Conservation (phyloP, 2,329 filamentous ascomycete genomes). For the Cladobotryum mycophilum region DNA sequence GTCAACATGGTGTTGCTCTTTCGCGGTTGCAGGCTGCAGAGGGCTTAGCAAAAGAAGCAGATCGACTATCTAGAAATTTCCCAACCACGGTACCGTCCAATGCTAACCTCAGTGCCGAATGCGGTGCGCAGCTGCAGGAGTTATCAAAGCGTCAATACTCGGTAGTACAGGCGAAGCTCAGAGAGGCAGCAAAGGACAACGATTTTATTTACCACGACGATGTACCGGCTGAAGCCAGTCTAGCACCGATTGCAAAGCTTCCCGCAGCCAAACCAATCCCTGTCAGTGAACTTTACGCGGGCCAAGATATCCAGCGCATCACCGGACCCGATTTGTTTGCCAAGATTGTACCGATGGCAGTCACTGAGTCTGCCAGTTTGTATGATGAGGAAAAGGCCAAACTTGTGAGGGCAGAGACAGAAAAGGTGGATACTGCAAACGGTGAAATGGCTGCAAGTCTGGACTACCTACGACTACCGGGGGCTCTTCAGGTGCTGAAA, state of each 20-base stretch:
- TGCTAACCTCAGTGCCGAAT: slow-evolving; percentile 79
- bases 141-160: slow-evolving; percentile 76
- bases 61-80: slow-evolving; percentile 69
- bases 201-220: slow-evolving; percentile 97
- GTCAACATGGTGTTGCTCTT: slow-evolving; percentile 79
- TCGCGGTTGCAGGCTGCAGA: slow-evolving; percentile 79
- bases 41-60: slow-evolving; percentile 69
- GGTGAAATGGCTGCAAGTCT: slow-evolving; percentile 93
- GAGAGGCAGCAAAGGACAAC: slow-evolving; percentile 79
- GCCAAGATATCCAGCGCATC: slow-evolving; percentile 93
- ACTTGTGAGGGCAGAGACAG: slow-evolving; percentile 84
- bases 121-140: slow-evolving; percentile 66
- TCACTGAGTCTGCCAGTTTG: slow-evolving; percentile 92
- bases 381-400: slow-evolving; percentile 99
- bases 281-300: slow-evolving; percentile 91
- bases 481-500: slow-evolving; percentile 84
- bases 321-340: slow-evolving; percentile 96
- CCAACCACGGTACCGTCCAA: slow-evolving; percentile 71
- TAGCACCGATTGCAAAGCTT: slow-evolving; percentile 79
- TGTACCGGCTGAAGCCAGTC: slow-evolving; percentile 76
- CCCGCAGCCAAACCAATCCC: slow-evolving; percentile 96
- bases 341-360: slow-evolving; percentile 91
- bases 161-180: slow-evolving; percentile 73
- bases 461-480: slow-evolving; percentile 86
- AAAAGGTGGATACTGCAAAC: slow-evolving; percentile 87